These are phyloP conservation scores for Platanus orientalis DNA, from an alignment of 164 flowering plant species.

Conservation along the genomic window DNA sequence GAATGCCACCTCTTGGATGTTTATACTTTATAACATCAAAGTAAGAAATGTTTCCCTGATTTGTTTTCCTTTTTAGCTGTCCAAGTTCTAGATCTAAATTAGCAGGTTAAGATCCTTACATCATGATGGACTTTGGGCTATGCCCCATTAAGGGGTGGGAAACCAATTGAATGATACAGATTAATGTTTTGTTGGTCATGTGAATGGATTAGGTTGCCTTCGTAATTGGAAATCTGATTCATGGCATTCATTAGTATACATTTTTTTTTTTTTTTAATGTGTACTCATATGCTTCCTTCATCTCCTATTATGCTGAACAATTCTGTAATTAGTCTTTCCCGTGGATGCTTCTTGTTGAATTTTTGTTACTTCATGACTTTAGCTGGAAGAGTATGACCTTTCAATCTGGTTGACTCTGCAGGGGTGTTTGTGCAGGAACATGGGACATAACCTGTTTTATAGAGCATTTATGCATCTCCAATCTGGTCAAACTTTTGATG, in stretches of 20 bases:
- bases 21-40: neutral
- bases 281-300: neutral
- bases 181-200: neutral
- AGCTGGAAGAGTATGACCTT: neutral
- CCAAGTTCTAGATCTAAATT: neutral
- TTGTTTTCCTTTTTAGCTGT: neutral
- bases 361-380: neutral
- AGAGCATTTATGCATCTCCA: constrained; percentile 56
- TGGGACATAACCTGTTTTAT: constrained; percentile 67
- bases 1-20: neutral
- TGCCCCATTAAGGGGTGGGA: neutral
- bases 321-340: neutral
- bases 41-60: too few relatives aligned
- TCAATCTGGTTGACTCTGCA: constrained; percentile 21
- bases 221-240: neutral
- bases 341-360: neutral
- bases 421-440: constrained; percentile 55
- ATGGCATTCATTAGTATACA: neutral
- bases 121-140: neutral
- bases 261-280: neutral
- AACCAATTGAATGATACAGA: neutral
- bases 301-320: too few relatives aligned
- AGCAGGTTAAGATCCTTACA: neutral
- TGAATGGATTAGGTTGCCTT: neutral
- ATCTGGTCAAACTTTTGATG: constrained; percentile 51